Conservation (phyloP, 2,329 filamentous ascomycete genomes). For the Zymoseptoria passerinii region DNA sequence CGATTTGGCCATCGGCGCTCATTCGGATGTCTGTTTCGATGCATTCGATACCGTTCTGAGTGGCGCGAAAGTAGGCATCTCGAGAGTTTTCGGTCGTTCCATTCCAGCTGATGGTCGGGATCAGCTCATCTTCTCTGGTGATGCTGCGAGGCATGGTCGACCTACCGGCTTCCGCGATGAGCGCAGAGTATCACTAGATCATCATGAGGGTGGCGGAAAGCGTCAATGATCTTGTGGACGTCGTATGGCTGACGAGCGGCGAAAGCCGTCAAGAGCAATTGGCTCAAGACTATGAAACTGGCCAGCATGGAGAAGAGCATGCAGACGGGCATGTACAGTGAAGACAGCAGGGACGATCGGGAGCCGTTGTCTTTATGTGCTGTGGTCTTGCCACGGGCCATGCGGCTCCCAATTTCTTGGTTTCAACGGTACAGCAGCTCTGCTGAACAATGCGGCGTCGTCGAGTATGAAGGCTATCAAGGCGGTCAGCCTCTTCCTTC, state of each 20-base stretch:
- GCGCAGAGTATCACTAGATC: slow-evolving; percentile 14
- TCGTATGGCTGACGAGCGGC: slow-evolving; percentile 4
- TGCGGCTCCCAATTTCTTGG: not conserved
- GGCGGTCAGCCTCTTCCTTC: not conserved
- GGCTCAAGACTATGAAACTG: not conserved
- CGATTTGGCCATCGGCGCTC: slow-evolving; percentile 7
- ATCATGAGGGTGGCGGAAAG: slow-evolving; percentile 10
- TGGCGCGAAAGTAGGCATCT: slow-evolving; percentile 15
- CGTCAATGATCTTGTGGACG: slow-evolving; percentile 9
- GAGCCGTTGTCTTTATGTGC: not conserved
- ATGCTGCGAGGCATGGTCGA: not conserved
- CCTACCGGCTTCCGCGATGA: slow-evolving; percentile 11
- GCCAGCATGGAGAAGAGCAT: not conserved
- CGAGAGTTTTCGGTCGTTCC: slow-evolving; percentile 17
- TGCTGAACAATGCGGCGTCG: not conserved
- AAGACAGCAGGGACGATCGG: not conserved
- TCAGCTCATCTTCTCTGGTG: not conserved
- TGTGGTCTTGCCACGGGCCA: not conserved
- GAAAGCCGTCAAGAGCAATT: not conserved
- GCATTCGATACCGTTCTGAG: slow-evolving; percentile 5
- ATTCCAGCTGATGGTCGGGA: slow-evolving; percentile 10
- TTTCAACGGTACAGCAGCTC: not conserved
- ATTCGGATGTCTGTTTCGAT: slow-evolving; percentile 15
- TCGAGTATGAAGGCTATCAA: not conserved
- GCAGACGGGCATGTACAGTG: not conserved